Evolutionary conservation across 352 stramenopile genomes (phyloP), one percentile per base, ranked within the genome.

Genomic region (Saprolegnia parasitica): DNA sequence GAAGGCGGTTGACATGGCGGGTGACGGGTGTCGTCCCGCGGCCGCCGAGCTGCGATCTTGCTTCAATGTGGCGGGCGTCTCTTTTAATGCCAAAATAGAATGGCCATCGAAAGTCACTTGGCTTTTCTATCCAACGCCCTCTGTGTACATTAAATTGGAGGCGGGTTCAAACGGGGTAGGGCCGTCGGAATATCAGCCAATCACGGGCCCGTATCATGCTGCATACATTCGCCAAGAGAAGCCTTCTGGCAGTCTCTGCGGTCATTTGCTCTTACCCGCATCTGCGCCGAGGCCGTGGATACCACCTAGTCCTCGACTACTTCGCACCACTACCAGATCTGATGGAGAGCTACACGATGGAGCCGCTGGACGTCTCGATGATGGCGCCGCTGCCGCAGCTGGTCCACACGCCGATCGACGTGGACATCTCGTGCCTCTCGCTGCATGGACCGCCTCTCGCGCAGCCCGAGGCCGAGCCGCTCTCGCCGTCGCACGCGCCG

Each of bases 391-490:
- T 49, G 42, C 42, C 42, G 42, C 42, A 49, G 18, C 42, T 49
- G 13, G 42, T 49, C 42, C 42, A 49, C 18, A 49, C 42, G 42
- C 42, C 42, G 3, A 49, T 61, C 23, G 58, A 67, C 4, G 50
- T 67, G 37, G 58, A 67, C 29, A 67, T 67, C 32, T 67, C 58
- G 40, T 56, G 35, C 13, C 29, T 67, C 5, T 67, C 58, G 37
- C 58, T 67, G 20, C 37, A 55, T 23, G 58, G 35, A 32, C 56
- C 54, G 54, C 21, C 26, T 1, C 23, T 29, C 8, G 18, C 24
- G 58, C 58, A 67, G n/a, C 58, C 58, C n/a, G 58, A 67, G 40
- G 58, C 58, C 21, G 58, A 67, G 26, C 58, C 58, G 6, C 26
- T 67, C 21, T 67, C 58, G 29, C 57, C 57, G n/a, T 24, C 58